phyloP scores from a whole-genome alignment of 805 yeast species.

The Lachancea thermotolerans region DNA sequence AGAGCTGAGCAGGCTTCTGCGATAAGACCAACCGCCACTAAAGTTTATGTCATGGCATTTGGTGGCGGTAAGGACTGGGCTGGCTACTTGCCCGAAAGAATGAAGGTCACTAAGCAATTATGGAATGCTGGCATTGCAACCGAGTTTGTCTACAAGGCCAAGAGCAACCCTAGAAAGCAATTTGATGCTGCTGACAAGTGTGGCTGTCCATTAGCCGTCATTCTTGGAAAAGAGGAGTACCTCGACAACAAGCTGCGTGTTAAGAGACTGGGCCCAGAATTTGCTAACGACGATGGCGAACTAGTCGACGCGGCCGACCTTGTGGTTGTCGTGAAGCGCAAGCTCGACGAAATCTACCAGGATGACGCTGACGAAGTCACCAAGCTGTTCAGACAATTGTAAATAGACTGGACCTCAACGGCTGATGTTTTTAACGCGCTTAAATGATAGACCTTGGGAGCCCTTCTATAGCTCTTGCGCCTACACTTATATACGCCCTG shows the following conservation, averaged over 20 bases:
- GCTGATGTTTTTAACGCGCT: neutral
- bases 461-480: too few species aligned
- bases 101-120: constrained; percentile 71
- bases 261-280: constrained; percentile 85
- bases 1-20: constrained; percentile 55
- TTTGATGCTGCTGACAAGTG: constrained; percentile 96
- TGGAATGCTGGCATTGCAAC: constrained; percentile 89
- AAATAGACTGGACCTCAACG: constrained; percentile 9
- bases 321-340: constrained; percentile 44
- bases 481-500: too few species aligned
- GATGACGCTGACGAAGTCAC: constrained; percentile 61
- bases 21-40: constrained; percentile 80
- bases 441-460: neutral
- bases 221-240: constrained; percentile 91
- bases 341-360: constrained; percentile 42
- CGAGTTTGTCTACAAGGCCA: constrained; percentile 86
- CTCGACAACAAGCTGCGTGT: constrained; percentile 72
- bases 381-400: constrained; percentile 53
- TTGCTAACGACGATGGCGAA: constrained; percentile 81
- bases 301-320: constrained; percentile 58
- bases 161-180: constrained; percentile 92
- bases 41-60: constrained; percentile 94
- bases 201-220: constrained; percentile 86
- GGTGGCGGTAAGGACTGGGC: constrained; percentile 98
- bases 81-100: constrained; percentile 88